Evolutionary conservation across 371 early-diverging fungal genomes (phyloP).

Genomic region (Mycotypha africana): DNA sequence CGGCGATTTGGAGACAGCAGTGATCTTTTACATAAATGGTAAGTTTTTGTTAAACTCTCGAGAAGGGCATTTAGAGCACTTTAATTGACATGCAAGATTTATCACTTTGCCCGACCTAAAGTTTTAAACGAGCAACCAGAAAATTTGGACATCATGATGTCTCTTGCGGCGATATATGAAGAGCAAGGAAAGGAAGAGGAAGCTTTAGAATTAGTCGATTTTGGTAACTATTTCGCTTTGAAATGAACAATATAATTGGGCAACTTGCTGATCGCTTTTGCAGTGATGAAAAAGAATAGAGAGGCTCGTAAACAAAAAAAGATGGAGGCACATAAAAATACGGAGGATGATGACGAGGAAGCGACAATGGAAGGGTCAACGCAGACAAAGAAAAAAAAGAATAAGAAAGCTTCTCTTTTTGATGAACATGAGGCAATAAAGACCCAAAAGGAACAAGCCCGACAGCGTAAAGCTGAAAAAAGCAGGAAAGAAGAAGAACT

Average conservation of each 20-base stretch:
- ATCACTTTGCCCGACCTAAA: too few species aligned
- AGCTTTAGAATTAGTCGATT: conserved; percentile 61
- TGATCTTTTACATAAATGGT: conserved; percentile 51
- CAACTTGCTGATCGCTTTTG: background rate
- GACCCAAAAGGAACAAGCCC: conserved; percentile 2
- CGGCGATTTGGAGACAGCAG: conserved; percentile 62
- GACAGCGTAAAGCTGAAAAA: background rate
- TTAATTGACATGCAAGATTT: too few species aligned
- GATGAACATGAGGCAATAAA: conserved; percentile 10
- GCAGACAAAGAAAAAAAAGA: background rate
- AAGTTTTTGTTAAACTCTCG: background rate
- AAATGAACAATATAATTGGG: too few species aligned
- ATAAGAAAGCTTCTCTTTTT: conserved; percentile 20
- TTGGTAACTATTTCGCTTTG: conserved; percentile 25
- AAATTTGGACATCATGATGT: conserved; percentile 71
- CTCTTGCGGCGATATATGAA: conserved; percentile 80
- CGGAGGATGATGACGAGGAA: background rate
- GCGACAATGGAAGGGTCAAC: conserved; percentile 1
- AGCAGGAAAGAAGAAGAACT: conserved; percentile 19
- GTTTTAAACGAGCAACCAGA: conserved; percentile 51
- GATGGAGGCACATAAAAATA: background rate
- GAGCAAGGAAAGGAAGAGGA: conserved; percentile 72
- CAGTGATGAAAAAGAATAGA: conserved; percentile 31
- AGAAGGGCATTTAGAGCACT: background rate
- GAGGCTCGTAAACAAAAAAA: conserved; percentile 19